Base-by-base conservation (phyloP, 441 rosid genomes). In the Pelargonium citronellum region DNA sequence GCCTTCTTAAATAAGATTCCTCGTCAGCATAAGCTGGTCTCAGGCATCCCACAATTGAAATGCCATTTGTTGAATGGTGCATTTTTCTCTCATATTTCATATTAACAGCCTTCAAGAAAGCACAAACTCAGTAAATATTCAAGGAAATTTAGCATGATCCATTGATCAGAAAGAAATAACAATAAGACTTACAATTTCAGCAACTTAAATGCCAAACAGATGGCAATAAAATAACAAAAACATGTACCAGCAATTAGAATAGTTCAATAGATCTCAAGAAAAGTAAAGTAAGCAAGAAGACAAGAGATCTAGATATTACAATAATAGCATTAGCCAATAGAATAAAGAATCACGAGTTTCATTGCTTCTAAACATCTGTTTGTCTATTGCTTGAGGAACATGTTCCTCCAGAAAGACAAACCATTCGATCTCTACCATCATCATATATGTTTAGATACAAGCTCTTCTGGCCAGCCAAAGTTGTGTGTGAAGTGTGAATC, bases 11-110 rank as follows among this genome's bases (percentile, higher is more conserved):
- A 79, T 86, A 84, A 15, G 83, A 78, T 73, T 84, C 96, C 81
- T 93, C 98, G 69, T 89, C 95, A 22, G 81, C 80, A 84, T 86
- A 92, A 65, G 87, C 85, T 13, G 96, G 95, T 74, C 93, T 80
- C 20, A 92, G 86, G 83, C 88, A 90, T 16, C 91, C 95, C 43
- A 87, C 73, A 75, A 93, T 85, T 47, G 96, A 87, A 24, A 91
- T 89, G 69, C 93, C 95, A 83, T 93, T 93, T 71, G 96, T 87
- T 7, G 97, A 95, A 79, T 82, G 75, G 78, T 84, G 89, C 91
- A 87, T 87, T 78, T 81, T 82, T 75, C 73, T 85, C 73, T 78
- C 82, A 75, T 80, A 81, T 73, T 86, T 90, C 78, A 71, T 58
- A 43, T 75, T 77, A 69, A 80, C 76, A 39, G 89, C 90, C 98